A percentile compares a stretch with the other conserved stretches of the same genome.
Conservation (phyloP, 106 monocot genomes). For the Dendrobium chrysotoxum region DNA sequence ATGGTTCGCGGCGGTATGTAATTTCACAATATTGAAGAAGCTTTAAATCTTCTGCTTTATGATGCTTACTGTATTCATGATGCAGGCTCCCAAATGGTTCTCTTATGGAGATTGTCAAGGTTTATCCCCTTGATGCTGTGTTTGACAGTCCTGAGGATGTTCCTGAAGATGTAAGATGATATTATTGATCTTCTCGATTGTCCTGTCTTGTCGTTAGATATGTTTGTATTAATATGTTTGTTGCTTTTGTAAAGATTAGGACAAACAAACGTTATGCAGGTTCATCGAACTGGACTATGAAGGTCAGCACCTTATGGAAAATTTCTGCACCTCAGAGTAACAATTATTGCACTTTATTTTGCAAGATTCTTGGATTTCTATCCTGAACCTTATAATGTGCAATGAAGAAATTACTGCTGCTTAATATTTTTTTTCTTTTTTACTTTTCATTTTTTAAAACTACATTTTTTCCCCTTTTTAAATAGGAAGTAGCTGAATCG, state of each 20-base stretch:
- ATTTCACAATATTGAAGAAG: not conserved
- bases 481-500: conserved; percentile 81
- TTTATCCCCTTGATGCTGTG: conserved; percentile 91
- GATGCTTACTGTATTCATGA: not conserved
- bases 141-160: conserved; percentile 86
- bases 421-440: too few relatives aligned
- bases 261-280: conserved; percentile 84
- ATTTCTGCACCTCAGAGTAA: not conserved
- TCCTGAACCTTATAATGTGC: not conserved
- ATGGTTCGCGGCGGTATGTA: conserved; percentile 61
- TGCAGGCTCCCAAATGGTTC: conserved; percentile 84
- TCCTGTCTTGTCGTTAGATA: not conserved
- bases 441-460: not conserved
- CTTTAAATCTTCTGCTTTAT: not conserved
- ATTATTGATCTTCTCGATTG: not conserved
- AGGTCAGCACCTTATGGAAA: conserved; percentile 25
- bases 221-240: not conserved
- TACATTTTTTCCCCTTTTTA: not conserved
- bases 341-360: not conserved
- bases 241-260: conserved; percentile 47
- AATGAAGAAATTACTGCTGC: not conserved
- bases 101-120: conserved; percentile 85
- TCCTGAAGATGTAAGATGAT: conserved; percentile 76
- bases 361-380: not conserved
- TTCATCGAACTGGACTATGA: conserved; percentile 89